These are phyloP conservation scores for Stemphylium vesicarium DNA, from an alignment of 2,329 filamentous ascomycete species.

Conservation along the genomic window DNA sequence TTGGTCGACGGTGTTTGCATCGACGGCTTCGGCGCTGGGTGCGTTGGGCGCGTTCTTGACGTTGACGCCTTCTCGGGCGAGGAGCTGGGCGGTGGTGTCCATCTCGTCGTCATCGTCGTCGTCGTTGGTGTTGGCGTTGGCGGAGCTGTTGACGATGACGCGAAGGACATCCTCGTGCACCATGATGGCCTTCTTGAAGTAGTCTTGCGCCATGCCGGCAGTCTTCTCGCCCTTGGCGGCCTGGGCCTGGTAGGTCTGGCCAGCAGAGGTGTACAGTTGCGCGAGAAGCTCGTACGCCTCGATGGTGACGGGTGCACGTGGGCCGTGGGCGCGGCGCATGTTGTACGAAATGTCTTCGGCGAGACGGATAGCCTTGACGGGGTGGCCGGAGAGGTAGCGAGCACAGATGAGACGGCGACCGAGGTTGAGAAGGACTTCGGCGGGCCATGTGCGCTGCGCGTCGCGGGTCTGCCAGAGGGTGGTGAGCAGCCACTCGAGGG, in stretches of 20 bases:
- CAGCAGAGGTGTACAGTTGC: constrained; percentile 55
- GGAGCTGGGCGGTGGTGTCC: constrained; percentile 46
- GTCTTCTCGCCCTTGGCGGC: constrained; percentile 44
- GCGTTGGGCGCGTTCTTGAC: constrained; percentile 24
- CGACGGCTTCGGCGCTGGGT: neutral
- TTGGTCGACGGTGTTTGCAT: constrained; percentile 25
- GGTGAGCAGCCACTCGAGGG: constrained; percentile 49
- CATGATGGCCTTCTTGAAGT: constrained; percentile 48
- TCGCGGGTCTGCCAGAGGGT: constrained; percentile 47
- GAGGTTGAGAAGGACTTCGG: constrained; percentile 56
- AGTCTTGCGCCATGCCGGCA: constrained; percentile 43
- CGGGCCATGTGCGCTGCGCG: constrained; percentile 43
- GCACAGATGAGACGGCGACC: constrained; percentile 61
- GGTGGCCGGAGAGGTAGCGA: constrained; percentile 57
- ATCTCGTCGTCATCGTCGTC: constrained; percentile 46
- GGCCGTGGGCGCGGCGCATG: constrained; percentile 60
- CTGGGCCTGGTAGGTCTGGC: constrained; percentile 48
- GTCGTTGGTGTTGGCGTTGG: constrained; percentile 22
- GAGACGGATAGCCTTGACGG: constrained; percentile 50
- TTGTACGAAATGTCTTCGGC: constrained; percentile 64
- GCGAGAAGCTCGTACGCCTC: constrained; percentile 59
- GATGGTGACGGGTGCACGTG: constrained; percentile 55
- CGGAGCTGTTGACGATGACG: constrained; percentile 33
- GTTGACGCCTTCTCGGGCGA: constrained; percentile 45
- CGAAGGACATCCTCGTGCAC: constrained; percentile 45